These are phyloP conservation scores for Haematococcus lacustris DNA, from an alignment of 139 green algal species.

Conservation along the genomic window DNA sequence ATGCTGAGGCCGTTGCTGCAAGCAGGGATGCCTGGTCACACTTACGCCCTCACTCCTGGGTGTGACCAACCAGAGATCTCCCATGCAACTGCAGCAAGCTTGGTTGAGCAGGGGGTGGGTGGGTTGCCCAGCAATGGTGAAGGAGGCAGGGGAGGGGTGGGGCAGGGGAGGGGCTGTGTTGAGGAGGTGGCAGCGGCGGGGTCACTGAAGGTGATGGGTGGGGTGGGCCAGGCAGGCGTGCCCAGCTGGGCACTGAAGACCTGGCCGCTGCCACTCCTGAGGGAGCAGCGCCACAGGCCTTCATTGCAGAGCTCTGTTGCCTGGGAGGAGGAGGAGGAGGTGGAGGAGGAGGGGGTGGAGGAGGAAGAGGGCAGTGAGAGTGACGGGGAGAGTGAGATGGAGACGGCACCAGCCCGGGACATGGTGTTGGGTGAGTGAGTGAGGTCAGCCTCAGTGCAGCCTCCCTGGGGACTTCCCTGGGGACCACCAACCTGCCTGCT, in stretches of 20 bases:
- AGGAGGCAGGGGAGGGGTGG: no score
- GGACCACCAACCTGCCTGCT: background rate
- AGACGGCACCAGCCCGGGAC: background rate
- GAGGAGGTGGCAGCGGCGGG: background rate
- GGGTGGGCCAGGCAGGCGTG: background rate
- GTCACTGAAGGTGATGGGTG: background rate
- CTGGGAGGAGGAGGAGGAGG: background rate
- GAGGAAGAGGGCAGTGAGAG: no score
- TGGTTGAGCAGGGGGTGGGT: no score
- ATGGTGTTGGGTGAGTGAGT: background rate
- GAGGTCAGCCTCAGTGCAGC: background rate
- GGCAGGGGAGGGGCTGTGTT: background rate
- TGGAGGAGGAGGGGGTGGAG: background rate
- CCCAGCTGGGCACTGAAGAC: no score
- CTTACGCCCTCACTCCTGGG: no score
- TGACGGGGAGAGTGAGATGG: background rate
- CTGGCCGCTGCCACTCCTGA: no score
- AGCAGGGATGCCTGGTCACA: no score
- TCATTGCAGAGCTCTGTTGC: no score
- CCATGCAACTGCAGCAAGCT: background rate
- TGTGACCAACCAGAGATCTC: background rate
- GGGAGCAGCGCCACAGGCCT: no score
- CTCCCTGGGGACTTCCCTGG: background rate
- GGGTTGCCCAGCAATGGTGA: no score
- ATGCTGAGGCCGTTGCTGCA: no score